Conservation (phyloP, 768 basidiomycete genomes). For the Leccinellum rugosiceps region DNA sequence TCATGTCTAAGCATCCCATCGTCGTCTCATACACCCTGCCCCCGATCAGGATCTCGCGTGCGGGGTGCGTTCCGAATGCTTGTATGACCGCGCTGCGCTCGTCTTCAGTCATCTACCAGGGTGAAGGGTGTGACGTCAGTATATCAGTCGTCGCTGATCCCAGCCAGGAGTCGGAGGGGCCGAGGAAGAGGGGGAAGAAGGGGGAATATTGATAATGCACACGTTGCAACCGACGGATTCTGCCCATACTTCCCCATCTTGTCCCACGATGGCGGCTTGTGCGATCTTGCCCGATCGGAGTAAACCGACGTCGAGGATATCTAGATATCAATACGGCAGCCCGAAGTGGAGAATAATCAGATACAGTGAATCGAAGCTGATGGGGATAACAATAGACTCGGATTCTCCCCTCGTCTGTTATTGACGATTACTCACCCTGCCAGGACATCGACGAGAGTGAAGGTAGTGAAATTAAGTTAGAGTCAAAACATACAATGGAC, state of each 20-base stretch:
- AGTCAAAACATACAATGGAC: not conserved
- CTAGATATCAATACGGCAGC: conserved; percentile 34
- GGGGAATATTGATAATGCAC: conserved; percentile 8
- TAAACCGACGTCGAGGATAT: conserved; percentile 79
- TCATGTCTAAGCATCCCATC: conserved; percentile 27
- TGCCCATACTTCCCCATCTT: conserved; percentile 32
- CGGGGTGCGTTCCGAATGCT: conserved; percentile 20
- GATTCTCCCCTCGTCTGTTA: not conserved
- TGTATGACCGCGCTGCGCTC: conserved; percentile 19
- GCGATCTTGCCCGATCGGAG: conserved; percentile 70
- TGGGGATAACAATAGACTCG: not conserved
- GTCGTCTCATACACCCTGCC: conserved; percentile 23
- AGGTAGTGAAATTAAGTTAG: not conserved
- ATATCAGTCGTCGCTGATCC: not conserved
- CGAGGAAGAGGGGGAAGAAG: not conserved
- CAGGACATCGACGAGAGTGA: conserved; percentile 21
- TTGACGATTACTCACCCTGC: conserved; percentile 21
- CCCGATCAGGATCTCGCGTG: conserved; percentile 22
- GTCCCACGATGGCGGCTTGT: conserved; percentile 55
- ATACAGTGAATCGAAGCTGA: not conserved
- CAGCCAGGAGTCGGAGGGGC: not conserved
- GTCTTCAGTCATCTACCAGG: conserved; percentile 19
- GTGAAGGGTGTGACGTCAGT: not conserved
- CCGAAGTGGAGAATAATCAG: not conserved
- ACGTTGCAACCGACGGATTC: conserved; percentile 26